Evolutionary conservation across 83 land plant genomes (phyloP), one percentile per base, ranked within the genome.

Genomic region (Isoetes engelmannii): DNA sequence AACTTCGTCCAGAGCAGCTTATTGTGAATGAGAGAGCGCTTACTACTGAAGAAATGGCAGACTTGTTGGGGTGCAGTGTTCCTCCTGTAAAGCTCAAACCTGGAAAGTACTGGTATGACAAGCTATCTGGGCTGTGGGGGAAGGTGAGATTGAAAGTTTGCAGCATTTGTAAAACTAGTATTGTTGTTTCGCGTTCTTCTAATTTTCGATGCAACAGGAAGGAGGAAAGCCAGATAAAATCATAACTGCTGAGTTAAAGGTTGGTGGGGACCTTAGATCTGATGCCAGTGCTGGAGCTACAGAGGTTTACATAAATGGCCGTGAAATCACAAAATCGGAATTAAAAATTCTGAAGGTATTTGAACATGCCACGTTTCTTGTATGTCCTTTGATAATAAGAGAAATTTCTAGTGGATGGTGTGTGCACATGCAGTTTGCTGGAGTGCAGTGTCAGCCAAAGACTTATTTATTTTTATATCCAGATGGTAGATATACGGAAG

Each of bases 41-140:
- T 56, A 80, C 81, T 62, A 79, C 69, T 21, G 93, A 90, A 74
- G 99, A 95, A 70, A 65, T 95, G 85, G 86, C 83, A 13, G 86
- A 85, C 67, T 67, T 95, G 37, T 74, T 86, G 13, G 86, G 85
- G 5, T 94, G 97, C 60, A 69, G 83, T 37, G 54, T 79, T 19
- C 93, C 97, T 46, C 99, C 99, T 10, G 68, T 49, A 42, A 94
- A 88, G 75, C 63, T 95, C 69, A 85, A 86, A 67, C 99, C 99
- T 5, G 97, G 99, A 50, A 76, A 76, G 63, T 95, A 86, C 72
- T 95, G 99, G 99, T 95, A 95, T 72, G 99, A 95, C 73, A 87
- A 87, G 69, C 90, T 87, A 55, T 91, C 93, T 44, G 99, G 99
- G 17, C 84, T 90, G 8, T 95, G 97, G 99, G 97, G 99, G 71